Percentiles rank a stretch among this genome's conserved stretches.
phyloP scores from a whole-genome alignment of 2,329 filamentous ascomycete genomes.

The Cladosporium oxysporum region DNA sequence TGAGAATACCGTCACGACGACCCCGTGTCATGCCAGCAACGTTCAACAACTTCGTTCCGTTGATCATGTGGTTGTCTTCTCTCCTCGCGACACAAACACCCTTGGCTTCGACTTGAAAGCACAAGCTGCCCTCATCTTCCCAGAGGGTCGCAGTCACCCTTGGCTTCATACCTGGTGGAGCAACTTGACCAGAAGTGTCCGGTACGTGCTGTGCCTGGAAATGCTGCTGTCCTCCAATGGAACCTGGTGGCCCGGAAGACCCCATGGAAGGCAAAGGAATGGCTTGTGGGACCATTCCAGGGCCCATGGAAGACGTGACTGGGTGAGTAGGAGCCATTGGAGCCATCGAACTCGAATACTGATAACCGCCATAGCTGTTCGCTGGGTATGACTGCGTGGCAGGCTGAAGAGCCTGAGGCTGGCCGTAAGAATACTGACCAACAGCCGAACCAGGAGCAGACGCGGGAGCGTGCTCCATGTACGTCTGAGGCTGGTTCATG shows the following conservation, averaged over 20 bases:
- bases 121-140: slow-evolving; percentile 97
- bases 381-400: slow-evolving; percentile 47
- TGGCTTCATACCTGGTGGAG: slow-evolving; percentile 92
- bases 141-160: slow-evolving; percentile 93
- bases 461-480: slow-evolving; percentile 79
- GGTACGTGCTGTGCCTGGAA: slow-evolving; percentile 44
- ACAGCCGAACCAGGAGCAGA: slow-evolving; percentile 64
- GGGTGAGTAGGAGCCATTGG: slow-evolving; percentile 73
- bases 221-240: slow-evolving; percentile 25
- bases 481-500: slow-evolving; percentile 82
- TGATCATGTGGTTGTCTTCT: slow-evolving; percentile 99
- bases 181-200: slow-evolving; percentile 88
- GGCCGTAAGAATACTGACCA: slow-evolving; percentile 70
- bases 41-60: slow-evolving; percentile 94
- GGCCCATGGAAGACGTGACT: slow-evolving; percentile 69
- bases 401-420: slow-evolving; percentile 59
- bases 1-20: slow-evolving; percentile 90
- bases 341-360: slow-evolving; percentile 75
- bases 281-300: slow-evolving; percentile 68
- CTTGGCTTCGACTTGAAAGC: slow-evolving; percentile 95
- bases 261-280: slow-evolving; percentile 54
- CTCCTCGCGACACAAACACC: slow-evolving; percentile 93
- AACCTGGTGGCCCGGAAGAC: slow-evolving; percentile 27
- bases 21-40: slow-evolving; percentile 98
- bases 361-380: slow-evolving; percentile 69